These are phyloP conservation scores for Pichia sp. DNA, from an alignment of 1,139 yeast species.

Conservation along the genomic window DNA sequence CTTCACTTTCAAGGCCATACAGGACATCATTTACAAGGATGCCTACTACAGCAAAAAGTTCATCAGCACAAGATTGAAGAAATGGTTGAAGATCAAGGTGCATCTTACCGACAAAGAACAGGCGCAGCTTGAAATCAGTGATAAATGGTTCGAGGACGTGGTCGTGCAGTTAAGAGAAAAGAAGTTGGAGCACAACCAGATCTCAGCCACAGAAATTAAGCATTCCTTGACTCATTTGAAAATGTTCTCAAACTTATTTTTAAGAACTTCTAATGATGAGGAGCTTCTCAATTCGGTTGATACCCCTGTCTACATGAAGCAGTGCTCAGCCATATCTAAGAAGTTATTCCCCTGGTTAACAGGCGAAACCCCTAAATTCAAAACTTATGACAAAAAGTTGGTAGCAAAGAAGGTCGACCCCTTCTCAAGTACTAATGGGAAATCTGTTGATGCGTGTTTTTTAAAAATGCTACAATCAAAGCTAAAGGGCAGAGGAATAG, in stretches of 20 bases:
- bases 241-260: conserved; percentile 25
- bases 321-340: conserved; percentile 9
- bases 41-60: conserved; percentile 28
- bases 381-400: conserved; percentile 23
- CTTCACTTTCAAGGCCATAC: conserved; percentile 27
- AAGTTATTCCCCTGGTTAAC: conserved; percentile 31
- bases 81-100: conserved; percentile 28
- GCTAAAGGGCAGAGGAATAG: conserved; percentile 49
- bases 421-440: conserved; percentile 10
- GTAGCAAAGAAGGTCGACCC: conserved; percentile 15
- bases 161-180: conserved; percentile 22
- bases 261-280: conserved; percentile 14
- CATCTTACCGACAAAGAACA: conserved; percentile 25
- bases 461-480: conserved; percentile 38
- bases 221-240: conserved; percentile 27
- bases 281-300: conserved; percentile 3
- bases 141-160: conserved; percentile 23
- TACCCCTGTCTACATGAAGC: conserved; percentile 5
- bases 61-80: conserved; percentile 24
- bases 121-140: conserved; percentile 22
- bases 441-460: conserved; percentile 33
- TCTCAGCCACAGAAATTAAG: conserved; percentile 25
- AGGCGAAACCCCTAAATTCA: conserved; percentile 26
- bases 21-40: conserved; percentile 29
- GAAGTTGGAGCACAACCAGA: conserved; percentile 26